A percentile compares a stretch with the other conserved stretches of the same genome.
Conservation (phyloP, 169 alveolate genomes). For the Fabrea salina region DNA sequence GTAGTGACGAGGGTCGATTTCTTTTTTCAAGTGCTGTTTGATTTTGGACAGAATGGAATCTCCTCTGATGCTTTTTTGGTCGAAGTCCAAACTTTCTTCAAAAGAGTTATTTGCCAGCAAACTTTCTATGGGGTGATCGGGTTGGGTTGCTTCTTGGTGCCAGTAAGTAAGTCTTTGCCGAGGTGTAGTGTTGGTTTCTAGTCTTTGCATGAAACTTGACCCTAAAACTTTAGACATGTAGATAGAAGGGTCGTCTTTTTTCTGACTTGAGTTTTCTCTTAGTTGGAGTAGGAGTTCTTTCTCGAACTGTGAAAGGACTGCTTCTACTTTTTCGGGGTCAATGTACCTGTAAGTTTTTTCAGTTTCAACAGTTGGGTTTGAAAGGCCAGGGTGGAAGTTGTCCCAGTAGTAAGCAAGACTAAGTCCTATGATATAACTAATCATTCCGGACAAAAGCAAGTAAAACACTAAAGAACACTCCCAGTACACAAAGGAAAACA, state of each 20-base stretch:
- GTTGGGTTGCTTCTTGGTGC: background rate
- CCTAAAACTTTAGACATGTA: background rate
- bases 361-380: conserved; percentile 3
- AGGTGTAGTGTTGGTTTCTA: no score
- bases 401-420: conserved; percentile 27
- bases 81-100: background rate
- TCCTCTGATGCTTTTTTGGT: no score
- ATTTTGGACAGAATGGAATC: background rate
- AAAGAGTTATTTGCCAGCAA: background rate
- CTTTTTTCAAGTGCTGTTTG: background rate
- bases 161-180: no score
- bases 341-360: conserved; percentile 1
- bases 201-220: background rate
- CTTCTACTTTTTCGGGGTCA: conserved; percentile 20
- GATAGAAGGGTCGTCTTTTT: background rate
- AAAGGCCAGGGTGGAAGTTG: conserved; percentile 23
- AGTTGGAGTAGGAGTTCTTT: conserved; percentile 6
- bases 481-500: background rate
- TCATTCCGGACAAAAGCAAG: background rate
- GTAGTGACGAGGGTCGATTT: background rate
- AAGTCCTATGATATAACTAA: background rate
- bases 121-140: conserved; percentile 7
- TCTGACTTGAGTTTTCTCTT: background rate
- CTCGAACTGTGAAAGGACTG: conserved; percentile 1
- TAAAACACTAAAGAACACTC: background rate